These are phyloP conservation scores for Paraphaeosphaeria minitans DNA, from an alignment of 2,329 filamentous ascomycete genomes.

Conservation along the genomic window DNA sequence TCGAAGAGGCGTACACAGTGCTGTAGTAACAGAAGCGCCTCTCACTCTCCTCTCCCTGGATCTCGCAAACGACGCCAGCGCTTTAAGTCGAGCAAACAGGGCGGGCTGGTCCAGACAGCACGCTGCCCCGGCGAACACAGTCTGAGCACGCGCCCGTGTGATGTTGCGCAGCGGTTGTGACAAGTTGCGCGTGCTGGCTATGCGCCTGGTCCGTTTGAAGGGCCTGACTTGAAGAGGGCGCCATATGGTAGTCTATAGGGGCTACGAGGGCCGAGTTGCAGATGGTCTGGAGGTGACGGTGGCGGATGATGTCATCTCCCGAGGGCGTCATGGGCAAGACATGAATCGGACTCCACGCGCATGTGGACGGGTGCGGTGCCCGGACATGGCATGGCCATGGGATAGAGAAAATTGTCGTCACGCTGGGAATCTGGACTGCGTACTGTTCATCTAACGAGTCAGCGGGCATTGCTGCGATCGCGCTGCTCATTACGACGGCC, in stretches of 20 bases:
- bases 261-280: background rate
- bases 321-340: background rate
- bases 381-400: background rate
- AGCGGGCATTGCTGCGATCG: background rate
- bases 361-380: background rate
- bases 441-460: no score
- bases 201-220: background rate
- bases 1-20: background rate
- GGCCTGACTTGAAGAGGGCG: background rate
- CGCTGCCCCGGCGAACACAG: background rate
- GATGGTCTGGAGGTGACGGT: conserved; percentile 6
- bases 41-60: background rate
- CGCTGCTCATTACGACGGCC: background rate
- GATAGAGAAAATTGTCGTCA: background rate
- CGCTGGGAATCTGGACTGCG: background rate
- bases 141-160: background rate
- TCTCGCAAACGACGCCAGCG: background rate
- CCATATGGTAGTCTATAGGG: conserved; percentile 9
- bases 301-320: conserved; percentile 12
- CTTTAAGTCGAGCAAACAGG: conserved; percentile 1
- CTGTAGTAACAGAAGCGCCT: background rate
- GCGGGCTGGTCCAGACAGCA: conserved; percentile 8
- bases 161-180: background rate
- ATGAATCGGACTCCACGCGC: background rate
- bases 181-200: background rate